These are phyloP conservation scores for Leccinum boreale DNA, from an alignment of 768 basidiomycete genomes.

Conservation along the genomic window DNA sequence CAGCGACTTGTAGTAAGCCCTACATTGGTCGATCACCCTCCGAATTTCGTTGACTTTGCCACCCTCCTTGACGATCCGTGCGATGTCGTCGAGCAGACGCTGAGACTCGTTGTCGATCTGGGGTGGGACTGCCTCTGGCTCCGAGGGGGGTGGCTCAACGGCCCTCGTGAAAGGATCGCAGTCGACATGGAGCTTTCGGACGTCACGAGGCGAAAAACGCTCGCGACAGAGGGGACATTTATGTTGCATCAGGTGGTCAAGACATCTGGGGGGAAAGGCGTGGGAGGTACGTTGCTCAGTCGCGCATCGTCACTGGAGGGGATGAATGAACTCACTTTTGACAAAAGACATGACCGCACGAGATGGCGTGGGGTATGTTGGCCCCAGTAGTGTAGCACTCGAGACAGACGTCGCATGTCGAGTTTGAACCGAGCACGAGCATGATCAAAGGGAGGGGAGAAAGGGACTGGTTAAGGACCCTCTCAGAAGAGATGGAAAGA, in stretches of 20 bases:
- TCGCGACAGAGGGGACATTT: constrained; percentile 65
- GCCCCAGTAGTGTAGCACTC: constrained; percentile 53
- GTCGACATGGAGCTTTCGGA: constrained; percentile 54
- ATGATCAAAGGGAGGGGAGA: constrained; percentile 36
- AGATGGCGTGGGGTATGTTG: constrained; percentile 61
- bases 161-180: constrained; percentile 44
- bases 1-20: constrained; percentile 43
- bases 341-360: constrained; percentile 75
- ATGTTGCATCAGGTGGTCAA: constrained; percentile 45
- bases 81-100: constrained; percentile 52
- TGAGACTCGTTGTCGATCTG: constrained; percentile 43
- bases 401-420: constrained; percentile 74
- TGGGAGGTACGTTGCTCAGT: not conserved
- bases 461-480: constrained; percentile 37
- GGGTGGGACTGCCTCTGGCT: constrained; percentile 17
- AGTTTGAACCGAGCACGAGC: constrained; percentile 63
- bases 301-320: constrained; percentile 12
- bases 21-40: constrained; percentile 49
- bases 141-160: constrained; percentile 22
- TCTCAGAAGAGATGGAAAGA: constrained; percentile 7
- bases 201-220: constrained; percentile 43
- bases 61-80: constrained; percentile 52
- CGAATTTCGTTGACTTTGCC: constrained; percentile 49
- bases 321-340: constrained; percentile 31
- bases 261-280: constrained; percentile 41